Conservation (phyloP, 1,139 yeast genomes). For the Nadsonia commutata region DNA sequence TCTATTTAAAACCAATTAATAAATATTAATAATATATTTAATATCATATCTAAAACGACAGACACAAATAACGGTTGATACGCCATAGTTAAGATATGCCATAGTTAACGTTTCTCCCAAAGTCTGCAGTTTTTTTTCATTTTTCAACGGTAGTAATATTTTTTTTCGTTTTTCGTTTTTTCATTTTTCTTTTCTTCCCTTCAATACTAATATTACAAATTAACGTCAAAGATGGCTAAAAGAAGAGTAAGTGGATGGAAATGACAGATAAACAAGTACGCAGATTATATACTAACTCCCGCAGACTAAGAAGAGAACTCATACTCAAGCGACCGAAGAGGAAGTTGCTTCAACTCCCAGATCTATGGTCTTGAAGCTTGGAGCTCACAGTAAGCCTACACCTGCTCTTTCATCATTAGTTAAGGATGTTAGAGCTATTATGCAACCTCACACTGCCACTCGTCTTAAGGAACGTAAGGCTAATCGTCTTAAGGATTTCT, state of each 20-base stretch:
- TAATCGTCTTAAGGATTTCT: conserved; percentile 75
- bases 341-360: conserved; percentile 65
- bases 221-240: conserved; percentile 28
- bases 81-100: too few relatives aligned
- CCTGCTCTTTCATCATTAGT: conserved; percentile 76
- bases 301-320: conserved; percentile 66
- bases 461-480: conserved; percentile 73
- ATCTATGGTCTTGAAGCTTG: conserved; percentile 86
- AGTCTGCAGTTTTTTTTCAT: too few relatives aligned
- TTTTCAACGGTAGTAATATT: too few relatives aligned
- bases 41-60: too few relatives aligned
- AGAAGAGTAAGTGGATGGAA: conserved; percentile 29
- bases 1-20: too few relatives aligned
- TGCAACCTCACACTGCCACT: conserved; percentile 96
- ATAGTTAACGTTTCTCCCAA: too few relatives aligned
- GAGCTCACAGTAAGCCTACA: conserved; percentile 50
- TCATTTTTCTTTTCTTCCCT: neutral
- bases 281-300: conserved; percentile 4
- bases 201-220: neutral
- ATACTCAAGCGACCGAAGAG: conserved; percentile 49
- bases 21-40: too few relatives aligned
- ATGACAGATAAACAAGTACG: neutral
- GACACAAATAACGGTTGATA: too few relatives aligned
- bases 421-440: conserved; percentile 69
- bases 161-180: conserved; percentile 1